Evolutionary conservation across 2,329 filamentous ascomycete genomes (phyloP).

Genomic region (Pyrenochaeta sp.): DNA sequence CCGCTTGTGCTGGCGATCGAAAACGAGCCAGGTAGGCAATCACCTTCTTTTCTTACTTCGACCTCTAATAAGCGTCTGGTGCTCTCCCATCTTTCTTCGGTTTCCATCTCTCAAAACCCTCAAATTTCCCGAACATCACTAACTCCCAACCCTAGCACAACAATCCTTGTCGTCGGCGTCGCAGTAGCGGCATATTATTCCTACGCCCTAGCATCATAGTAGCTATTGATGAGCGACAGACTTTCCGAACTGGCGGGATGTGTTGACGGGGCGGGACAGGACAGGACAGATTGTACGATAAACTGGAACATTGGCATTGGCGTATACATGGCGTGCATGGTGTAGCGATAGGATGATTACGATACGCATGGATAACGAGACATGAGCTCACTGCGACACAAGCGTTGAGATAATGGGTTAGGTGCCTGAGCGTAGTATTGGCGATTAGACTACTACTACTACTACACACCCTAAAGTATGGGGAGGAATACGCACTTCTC

Average conservation of each 20-base stretch:
- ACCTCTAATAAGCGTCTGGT: neutral
- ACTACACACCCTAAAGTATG: too few species aligned
- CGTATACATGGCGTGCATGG: too few species aligned
- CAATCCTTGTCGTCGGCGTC: slow-evolving; percentile 14
- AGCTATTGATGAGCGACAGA: neutral
- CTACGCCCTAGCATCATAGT: slow-evolving; percentile 1
- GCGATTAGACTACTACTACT: too few species aligned
- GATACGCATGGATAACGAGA: too few species aligned
- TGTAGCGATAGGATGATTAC: too few species aligned
- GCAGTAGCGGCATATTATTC: slow-evolving; percentile 20
- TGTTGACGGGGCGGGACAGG: neutral
- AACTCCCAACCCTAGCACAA: slow-evolving; percentile 11
- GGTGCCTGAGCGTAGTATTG: too few species aligned
- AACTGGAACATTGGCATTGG: too few species aligned
- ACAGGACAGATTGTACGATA: too few species aligned
- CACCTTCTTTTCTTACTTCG: slow-evolving; percentile 1
- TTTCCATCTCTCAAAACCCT: neutral
- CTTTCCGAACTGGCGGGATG: neutral
- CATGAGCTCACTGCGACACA: too few species aligned
- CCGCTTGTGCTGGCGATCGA: slow-evolving; percentile 24
- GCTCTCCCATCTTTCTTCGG: neutral
- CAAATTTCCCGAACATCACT: neutral
- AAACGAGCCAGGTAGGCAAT: slow-evolving; percentile 9
- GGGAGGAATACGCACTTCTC: too few species aligned
- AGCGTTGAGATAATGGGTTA: too few species aligned